Percentiles rank a stretch among this genome's conserved stretches.
These are phyloP conservation scores for Penicillium macrosclerotiorum DNA, from an alignment of 495 filamentous ascomycete species.

Conservation along the genomic window DNA sequence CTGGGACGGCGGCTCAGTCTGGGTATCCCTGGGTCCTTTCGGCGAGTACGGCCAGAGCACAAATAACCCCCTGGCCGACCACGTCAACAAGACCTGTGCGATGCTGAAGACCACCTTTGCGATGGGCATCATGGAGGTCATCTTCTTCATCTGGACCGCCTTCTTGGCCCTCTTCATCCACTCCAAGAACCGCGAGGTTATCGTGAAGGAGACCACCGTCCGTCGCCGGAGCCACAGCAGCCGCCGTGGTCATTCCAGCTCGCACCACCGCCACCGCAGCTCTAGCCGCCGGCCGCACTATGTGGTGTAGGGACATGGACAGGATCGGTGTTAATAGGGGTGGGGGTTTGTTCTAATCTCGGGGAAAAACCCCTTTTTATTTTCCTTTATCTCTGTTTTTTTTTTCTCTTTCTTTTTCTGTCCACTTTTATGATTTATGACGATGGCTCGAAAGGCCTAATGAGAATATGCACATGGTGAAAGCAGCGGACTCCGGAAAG, in stretches of 20 bases:
- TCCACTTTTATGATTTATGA: conserved; percentile 8
- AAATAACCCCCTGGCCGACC: conserved; percentile 41
- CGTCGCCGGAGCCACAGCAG: conserved; percentile 43
- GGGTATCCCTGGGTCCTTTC: conserved; percentile 59
- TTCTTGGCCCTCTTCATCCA: conserved; percentile 60
- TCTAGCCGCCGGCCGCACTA: conserved; percentile 38
- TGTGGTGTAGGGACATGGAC: conserved; percentile 29
- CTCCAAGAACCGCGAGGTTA: conserved; percentile 29
- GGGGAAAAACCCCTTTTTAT: conserved; percentile 4
- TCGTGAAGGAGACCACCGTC: conserved; percentile 44
- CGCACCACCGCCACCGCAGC: conserved; percentile 34
- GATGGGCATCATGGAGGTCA: conserved; percentile 80
- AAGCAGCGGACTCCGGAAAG: too few species aligned
- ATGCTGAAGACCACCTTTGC: conserved; percentile 89
- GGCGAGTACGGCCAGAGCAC: conserved; percentile 42
- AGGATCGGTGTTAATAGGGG: not conserved
- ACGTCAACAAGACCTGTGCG: conserved; percentile 70
- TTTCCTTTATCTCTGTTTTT: too few species aligned
- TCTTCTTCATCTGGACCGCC: conserved; percentile 78
- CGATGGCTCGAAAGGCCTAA: conserved; percentile 7
- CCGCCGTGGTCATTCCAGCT: conserved; percentile 32
- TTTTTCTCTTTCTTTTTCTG: too few species aligned
- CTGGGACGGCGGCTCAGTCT: conserved; percentile 48
- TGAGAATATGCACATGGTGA: conserved; percentile 5
- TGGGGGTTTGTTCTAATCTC: too few species aligned